Evolutionary conservation across 805 yeast genomes (phyloP), one percentile per base, ranked within the genome.

Genomic region (Tetrapisispora namnaoensis): DNA sequence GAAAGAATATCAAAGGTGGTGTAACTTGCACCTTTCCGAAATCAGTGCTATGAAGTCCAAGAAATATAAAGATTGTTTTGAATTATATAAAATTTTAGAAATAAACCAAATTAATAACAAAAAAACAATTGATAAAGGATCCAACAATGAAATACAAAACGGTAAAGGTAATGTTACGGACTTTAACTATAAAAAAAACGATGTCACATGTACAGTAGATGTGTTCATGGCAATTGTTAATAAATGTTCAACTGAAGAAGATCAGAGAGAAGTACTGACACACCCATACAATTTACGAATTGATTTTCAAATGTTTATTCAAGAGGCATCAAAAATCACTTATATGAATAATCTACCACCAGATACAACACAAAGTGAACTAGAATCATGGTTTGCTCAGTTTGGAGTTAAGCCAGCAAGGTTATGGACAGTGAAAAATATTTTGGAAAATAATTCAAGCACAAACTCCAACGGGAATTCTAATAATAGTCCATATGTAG

Each of bases 341-440:
- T 86, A 80, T 63, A 70, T 89, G 66, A 74, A 84, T n/a, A 88
- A 87, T 63, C 69, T 90, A 54, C 90, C 96, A 2, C 72, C 72
- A 24, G 96, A 89, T 58, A 86, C 91, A 6, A 90, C 96, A 1
- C 96, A 90, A 66, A 76, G 88, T 46, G 96, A 90, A 66, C 71
- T 89, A 44, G 96, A 89, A 69, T 74, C 83, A 32, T 90, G 96
- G 96, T 89, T 88, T 63, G 80, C 88, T 4, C 93, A 86, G 61
- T 83, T 77, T 62, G 95, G 95, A 2, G 84, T 87, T 1, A 74
- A 90, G 45, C 95, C 96, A 1, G 75, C 86, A 45, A 93, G 95
- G 13, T 86, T 88, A 63, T 88, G 96, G 95, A 81, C 93, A 0
- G 72, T 89, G 46, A 82, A 81, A 59, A 75, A 78, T n/a, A 75